A percentile compares a stretch with the other conserved stretches of the same genome.
Conservation (phyloP, 2,329 filamentous ascomycete species). For the Pleoardoris graminearum region DNA sequence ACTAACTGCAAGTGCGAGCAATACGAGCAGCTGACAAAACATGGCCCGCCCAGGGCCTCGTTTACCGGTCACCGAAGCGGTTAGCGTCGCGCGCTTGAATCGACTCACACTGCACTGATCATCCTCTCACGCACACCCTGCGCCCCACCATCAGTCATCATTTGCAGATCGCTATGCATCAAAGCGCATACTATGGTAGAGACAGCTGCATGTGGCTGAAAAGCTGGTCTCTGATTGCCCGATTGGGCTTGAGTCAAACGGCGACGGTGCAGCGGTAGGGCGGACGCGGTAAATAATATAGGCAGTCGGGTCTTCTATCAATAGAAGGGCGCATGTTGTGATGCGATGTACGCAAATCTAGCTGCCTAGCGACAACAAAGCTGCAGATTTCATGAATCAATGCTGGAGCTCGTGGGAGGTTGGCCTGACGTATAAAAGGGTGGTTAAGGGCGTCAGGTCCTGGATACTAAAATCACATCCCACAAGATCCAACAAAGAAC, state of each 20-base stretch:
- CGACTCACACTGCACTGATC: too few relatives aligned
- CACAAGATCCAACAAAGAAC: background rate
- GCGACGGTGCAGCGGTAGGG: background rate
- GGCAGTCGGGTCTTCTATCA: background rate
- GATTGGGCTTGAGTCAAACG: background rate
- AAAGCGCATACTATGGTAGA: background rate
- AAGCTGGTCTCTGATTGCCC: background rate
- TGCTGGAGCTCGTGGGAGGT: background rate
- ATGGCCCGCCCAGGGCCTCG: too few relatives aligned
- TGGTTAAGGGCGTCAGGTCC: background rate
- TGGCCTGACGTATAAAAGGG: conserved; percentile 1
- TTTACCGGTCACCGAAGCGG: too few relatives aligned
- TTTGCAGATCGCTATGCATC: background rate
- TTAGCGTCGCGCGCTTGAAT: background rate
- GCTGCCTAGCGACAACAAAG: background rate
- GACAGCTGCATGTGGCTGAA: background rate
- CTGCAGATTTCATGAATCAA: background rate
- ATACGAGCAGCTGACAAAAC: too few relatives aligned
- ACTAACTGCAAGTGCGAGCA: too few relatives aligned
- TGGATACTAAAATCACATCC: background rate
- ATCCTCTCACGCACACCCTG: background rate
- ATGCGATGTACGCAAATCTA: background rate
- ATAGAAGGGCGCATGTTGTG: background rate
- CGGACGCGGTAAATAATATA: background rate
- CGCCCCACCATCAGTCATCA: background rate